Evolutionary conservation across 352 stramenopile species (phyloP), one percentile per base, ranked within the genome.

Genomic region (Halophytophthora polymorphica): DNA sequence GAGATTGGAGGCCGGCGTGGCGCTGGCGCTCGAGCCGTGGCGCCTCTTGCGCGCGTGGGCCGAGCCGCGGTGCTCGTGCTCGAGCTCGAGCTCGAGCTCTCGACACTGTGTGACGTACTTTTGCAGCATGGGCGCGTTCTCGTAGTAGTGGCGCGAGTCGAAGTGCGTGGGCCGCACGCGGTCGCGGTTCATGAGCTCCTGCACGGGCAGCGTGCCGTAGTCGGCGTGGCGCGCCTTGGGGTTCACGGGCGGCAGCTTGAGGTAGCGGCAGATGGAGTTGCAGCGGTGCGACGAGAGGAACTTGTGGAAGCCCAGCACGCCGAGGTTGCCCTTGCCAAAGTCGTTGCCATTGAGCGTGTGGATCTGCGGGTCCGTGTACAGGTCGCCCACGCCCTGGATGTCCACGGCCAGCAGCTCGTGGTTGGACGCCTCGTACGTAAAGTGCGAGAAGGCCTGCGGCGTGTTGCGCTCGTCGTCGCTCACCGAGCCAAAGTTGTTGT

Each of bases 301-400:
- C 37, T 93, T 93, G 37, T 95, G 75, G 47, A 95, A 93, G 33
- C 86, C 86, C 11, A 87, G 55, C 13, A 83, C 78, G 13, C 83
- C 86, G 12, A 95, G 60, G 49, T 95, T 95, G 35, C 86, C 86
- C 51, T 94, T 95, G 35, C 86, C 86, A 61, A 95, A 95, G 53
- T 95, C 78, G 50, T 90, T 65, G 12, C 81, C 80, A 37, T 93
- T 90, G 11, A 90, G 70, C n/a, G 83, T 95, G 67, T 88, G 84
- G 50, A 95, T 90, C 62, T 90, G 95, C 21, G 95, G 95, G 61
- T 98, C 95, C n/a, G 95, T 98, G 71, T 97, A 98, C 22, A 97
- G 66, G 71, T 98, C 93, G 8, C 88, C 92, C 5, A 98, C 90
- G 36, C 95, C 95, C 61, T 98, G 95, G 59, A 98, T 96, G 53